A percentile compares a stretch with the other conserved stretches of the same genome.
These are phyloP conservation scores for Trichoderma sp. DNA, from an alignment of 2,329 filamentous ascomycete genomes.

Conservation along the genomic window DNA sequence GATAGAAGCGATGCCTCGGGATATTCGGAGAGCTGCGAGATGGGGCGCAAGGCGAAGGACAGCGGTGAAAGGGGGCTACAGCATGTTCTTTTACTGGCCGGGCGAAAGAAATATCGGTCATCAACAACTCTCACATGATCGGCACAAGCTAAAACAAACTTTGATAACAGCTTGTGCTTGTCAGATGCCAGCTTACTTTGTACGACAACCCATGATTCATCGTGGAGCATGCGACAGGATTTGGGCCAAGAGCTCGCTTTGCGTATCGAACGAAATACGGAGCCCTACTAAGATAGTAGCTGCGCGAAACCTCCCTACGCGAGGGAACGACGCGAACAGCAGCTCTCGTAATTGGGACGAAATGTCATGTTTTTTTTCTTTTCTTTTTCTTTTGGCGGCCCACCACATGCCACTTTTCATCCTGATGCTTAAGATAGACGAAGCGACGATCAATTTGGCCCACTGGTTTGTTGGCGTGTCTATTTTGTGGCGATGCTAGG, in stretches of 20 bases:
- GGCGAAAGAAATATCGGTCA: background rate
- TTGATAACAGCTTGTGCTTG: background rate
- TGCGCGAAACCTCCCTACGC: background rate
- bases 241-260: background rate
- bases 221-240: background rate
- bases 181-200: background rate
- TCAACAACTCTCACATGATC: background rate
- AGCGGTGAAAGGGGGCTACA: background rate
- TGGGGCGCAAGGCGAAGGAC: background rate
- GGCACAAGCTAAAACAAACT: background rate
- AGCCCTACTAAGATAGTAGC: background rate
- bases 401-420: background rate
- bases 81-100: background rate
- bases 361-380: background rate
- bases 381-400: background rate
- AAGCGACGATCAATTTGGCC: conserved; percentile 4
- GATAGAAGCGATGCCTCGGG: conserved; percentile 1
- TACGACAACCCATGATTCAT: background rate
- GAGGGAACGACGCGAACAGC: background rate
- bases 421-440: conserved; percentile 7
- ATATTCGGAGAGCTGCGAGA: background rate
- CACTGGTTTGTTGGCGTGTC: background rate
- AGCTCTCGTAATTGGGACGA: background rate
- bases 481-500: background rate
- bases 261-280: background rate